phyloP scores from a whole-genome alignment of 768 basidiomycete species.

The Mycena floridula region DNA sequence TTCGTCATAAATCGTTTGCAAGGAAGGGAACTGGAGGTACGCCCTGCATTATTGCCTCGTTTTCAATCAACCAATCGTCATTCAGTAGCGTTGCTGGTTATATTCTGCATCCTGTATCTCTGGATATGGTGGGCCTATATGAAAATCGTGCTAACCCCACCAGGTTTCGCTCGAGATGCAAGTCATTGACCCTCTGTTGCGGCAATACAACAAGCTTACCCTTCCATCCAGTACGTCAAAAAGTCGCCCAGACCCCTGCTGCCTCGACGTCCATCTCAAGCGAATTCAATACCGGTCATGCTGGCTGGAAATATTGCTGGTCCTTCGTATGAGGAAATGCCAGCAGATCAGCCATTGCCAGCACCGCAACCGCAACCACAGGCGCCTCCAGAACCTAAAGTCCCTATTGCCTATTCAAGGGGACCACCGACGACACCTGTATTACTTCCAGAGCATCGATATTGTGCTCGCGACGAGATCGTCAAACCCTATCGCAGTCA shows the following conservation, averaged over 20 bases:
- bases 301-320: conserved; percentile 23
- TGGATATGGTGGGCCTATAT: conserved; percentile 78
- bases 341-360: background rate
- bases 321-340: conserved; percentile 35
- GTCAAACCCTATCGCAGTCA: conserved; percentile 73
- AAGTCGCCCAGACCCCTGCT: conserved; percentile 21
- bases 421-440: conserved; percentile 27
- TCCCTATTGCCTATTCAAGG: conserved; percentile 1
- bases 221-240: conserved; percentile 19
- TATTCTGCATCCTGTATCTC: conserved; percentile 57
- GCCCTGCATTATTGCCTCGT: conserved; percentile 26
- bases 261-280: conserved; percentile 5
- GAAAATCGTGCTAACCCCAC: conserved; percentile 60
- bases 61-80: background rate
- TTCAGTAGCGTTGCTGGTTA: conserved; percentile 59
- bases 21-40: conserved; percentile 57
- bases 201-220: conserved; percentile 1
- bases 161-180: conserved; percentile 67
- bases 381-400: background rate
- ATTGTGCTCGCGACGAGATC: conserved; percentile 56
- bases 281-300: background rate
- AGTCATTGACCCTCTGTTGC: conserved; percentile 15
- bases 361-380: background rate
- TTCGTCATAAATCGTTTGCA: conserved; percentile 39
- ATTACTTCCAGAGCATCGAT: conserved; percentile 58